Conservation (phyloP, 2,329 filamentous ascomycete genomes). For the Sporothrix phasma region DNA sequence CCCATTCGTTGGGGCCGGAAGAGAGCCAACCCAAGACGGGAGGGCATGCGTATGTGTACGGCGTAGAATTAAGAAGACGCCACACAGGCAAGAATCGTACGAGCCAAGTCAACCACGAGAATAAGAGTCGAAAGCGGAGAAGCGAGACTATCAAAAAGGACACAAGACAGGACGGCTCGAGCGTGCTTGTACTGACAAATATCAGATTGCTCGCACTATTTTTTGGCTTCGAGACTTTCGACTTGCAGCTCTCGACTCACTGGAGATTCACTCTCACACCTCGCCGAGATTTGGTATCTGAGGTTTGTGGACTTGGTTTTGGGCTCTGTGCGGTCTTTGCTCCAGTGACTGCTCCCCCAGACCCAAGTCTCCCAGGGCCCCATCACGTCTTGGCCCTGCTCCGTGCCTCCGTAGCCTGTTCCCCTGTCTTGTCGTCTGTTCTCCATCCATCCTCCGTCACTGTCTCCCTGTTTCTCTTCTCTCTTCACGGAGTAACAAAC, state of each 20-base stretch:
- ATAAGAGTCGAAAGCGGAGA: neutral
- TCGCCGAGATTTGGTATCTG: too few species aligned
- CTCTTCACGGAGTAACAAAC: too few species aligned
- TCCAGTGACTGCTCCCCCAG: neutral
- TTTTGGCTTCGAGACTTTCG: too few species aligned
- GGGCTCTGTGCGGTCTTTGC: neutral
- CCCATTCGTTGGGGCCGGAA: neutral
- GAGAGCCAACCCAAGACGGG: neutral
- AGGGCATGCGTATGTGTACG: too few species aligned
- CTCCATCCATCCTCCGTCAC: too few species aligned
- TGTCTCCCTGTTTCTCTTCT: too few species aligned
- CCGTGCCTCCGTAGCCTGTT: too few species aligned
- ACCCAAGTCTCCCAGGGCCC: neutral
- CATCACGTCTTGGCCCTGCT: too few species aligned
- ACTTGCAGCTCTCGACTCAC: neutral
- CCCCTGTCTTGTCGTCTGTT: too few species aligned
- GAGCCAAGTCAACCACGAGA: too few species aligned
- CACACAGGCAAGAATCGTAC: neutral
- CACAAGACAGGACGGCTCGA: neutral
- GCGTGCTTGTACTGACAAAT: too few species aligned
- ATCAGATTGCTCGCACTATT: too few species aligned
- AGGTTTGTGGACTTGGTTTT: neutral
- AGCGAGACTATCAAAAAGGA: neutral
- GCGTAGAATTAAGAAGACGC: neutral
- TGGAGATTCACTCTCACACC: neutral